phyloP scores from a whole-genome alignment of 768 basidiomycete genomes.

The Hypholoma fasciculare region DNA sequence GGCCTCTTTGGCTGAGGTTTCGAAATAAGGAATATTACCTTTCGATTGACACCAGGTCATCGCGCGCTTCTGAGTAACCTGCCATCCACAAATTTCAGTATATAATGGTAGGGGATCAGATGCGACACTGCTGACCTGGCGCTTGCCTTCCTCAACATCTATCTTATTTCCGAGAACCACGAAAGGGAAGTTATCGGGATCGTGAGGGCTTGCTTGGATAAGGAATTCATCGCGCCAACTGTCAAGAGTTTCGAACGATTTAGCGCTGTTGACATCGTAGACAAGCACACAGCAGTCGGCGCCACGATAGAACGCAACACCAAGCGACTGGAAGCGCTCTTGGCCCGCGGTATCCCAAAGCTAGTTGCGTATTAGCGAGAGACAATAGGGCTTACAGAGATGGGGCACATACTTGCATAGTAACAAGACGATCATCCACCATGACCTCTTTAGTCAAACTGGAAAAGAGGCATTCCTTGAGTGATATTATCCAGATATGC shows the following conservation, averaged over 20 bases:
- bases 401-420: conserved; percentile 80
- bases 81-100: conserved; percentile 1
- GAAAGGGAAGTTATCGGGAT: conserved; percentile 99
- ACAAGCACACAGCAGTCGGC: conserved; percentile 99
- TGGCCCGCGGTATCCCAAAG: conserved; percentile 99
- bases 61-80: conserved; percentile 99
- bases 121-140: conserved; percentile 65
- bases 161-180: conserved; percentile 99
- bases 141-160: conserved; percentile 97
- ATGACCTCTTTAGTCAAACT: conserved; percentile 98
- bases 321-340: conserved; percentile 98
- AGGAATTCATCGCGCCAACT: conserved; percentile 99
- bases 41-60: conserved; percentile 99
- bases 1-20: conserved; percentile 99
- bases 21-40: conserved; percentile 99
- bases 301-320: conserved; percentile 98
- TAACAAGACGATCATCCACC: conserved; percentile 97
- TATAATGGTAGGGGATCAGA: not conserved
- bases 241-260: conserved; percentile 98
- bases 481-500: conserved; percentile 13
- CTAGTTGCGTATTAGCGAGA: conserved; percentile 36
- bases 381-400: not conserved
- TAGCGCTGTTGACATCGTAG: conserved; percentile 98
- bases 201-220: conserved; percentile 97
- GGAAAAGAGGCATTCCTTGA: conserved; percentile 11